These are phyloP conservation scores for Leptodontidium sp. DNA, from an alignment of 2,329 filamentous ascomycete genomes.

Conservation along the genomic window DNA sequence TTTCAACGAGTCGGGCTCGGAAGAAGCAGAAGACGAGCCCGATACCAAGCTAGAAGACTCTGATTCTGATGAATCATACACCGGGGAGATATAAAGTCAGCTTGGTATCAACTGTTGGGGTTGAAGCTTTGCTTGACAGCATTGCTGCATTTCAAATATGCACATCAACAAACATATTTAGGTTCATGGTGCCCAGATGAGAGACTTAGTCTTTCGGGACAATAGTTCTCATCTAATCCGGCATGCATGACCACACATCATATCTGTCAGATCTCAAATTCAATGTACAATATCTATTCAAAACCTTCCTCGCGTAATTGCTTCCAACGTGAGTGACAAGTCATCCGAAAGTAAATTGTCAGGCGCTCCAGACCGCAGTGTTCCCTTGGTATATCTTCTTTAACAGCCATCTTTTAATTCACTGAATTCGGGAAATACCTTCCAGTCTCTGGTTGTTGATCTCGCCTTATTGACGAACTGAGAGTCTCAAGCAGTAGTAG, in stretches of 20 bases:
- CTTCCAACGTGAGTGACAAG: not conserved
- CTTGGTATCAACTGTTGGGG: not conserved
- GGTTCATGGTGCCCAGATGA: constrained; percentile 1
- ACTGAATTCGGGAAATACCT: too few relatives aligned
- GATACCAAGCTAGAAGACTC: not conserved
- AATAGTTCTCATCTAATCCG: not conserved
- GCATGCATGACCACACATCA: not conserved
- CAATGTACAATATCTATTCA: constrained; percentile 14
- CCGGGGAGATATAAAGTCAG: not conserved
- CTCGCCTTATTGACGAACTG: too few relatives aligned
- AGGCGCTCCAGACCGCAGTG: too few relatives aligned
- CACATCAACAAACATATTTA: constrained; percentile 12
- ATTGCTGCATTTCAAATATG: not conserved
- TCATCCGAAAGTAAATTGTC: not conserved
- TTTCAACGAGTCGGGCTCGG: not conserved
- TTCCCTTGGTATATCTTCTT: too few relatives aligned
- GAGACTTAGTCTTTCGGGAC: not conserved
- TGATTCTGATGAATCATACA: not conserved
- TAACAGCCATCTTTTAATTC: too few relatives aligned
- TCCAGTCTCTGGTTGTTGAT: too few relatives aligned
- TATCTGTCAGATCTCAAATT: not conserved
- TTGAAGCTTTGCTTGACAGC: not conserved
- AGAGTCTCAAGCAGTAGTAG: too few relatives aligned
- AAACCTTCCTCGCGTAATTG: not conserved
- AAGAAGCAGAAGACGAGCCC: not conserved